Percentiles rank a stretch among this genome's conserved stretches.
Conservation (phyloP, 2,329 filamentous ascomycete genomes). For the Didymella pomorum region DNA sequence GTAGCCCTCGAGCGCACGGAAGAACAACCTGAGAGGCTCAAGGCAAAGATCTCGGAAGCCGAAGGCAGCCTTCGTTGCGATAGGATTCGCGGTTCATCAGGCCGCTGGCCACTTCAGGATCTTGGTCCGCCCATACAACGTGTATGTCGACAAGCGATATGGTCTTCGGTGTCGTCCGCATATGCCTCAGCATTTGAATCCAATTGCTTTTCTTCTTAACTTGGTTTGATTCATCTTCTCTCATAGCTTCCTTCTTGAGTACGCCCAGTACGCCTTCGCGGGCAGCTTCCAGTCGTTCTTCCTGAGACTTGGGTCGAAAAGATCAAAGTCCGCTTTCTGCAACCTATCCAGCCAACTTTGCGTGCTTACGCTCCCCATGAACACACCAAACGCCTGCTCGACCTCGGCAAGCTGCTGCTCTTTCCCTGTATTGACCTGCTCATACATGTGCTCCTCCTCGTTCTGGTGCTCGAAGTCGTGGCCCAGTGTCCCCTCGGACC, state of each 20-base stretch:
- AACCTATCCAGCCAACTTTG: conserved; percentile 79
- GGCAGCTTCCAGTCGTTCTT: conserved; percentile 83
- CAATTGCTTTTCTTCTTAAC: not conserved
- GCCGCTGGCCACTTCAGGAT: no score
- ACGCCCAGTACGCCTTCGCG: conserved; percentile 75
- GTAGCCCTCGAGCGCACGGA: no score
- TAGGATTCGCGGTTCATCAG: no score
- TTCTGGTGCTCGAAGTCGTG: conserved; percentile 90
- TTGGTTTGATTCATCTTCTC: not conserved
- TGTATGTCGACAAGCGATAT: no score
- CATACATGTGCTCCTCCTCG: conserved; percentile 72
- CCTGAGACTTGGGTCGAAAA: conserved; percentile 71
- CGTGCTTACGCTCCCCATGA: conserved; percentile 81
- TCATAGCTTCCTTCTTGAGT: conserved; percentile 59
- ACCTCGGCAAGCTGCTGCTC: conserved; percentile 60
- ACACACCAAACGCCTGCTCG: conserved; percentile 76
- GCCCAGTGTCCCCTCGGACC: conserved; percentile 74
- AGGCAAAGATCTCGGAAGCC: no score
- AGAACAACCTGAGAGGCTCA: no score
- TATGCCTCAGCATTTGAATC: no score
- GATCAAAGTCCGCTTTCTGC: conserved; percentile 83
- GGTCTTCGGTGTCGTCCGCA: no score
- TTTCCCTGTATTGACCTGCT: conserved; percentile 46
- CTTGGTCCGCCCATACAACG: no score
- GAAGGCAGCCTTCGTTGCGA: no score